phyloP scores from a whole-genome alignment of 2,329 filamentous ascomycete genomes.

The Colletotrichum ledebouriae region DNA sequence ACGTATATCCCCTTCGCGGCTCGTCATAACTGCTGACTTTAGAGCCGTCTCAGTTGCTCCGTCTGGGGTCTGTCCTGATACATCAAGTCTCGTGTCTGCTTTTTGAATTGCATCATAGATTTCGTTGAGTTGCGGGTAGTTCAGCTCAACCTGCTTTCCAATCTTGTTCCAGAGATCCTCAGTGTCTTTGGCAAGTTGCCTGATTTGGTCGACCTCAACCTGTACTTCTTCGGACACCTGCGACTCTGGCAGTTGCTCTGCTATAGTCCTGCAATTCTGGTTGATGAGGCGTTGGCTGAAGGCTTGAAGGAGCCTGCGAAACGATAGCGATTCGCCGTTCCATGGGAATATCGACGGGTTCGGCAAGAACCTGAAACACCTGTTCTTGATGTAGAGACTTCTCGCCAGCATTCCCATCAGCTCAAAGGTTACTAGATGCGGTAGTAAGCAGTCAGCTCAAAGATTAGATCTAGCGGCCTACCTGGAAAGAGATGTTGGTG shows the following conservation, averaged over 20 bases:
- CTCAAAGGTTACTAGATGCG: slow-evolving; percentile 52
- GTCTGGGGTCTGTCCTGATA: background rate
- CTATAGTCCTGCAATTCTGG: slow-evolving; percentile 43
- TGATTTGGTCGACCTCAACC: no score
- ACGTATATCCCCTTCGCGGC: slow-evolving; percentile 35
- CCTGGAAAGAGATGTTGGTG: slow-evolving; percentile 47
- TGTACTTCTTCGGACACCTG: no score
- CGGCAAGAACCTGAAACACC: slow-evolving; percentile 56
- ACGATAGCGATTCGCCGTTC: slow-evolving; percentile 63
- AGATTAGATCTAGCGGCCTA: slow-evolving; percentile 8
- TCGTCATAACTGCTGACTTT: no score
- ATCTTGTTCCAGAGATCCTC: no score
- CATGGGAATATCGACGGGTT: slow-evolving; percentile 65
- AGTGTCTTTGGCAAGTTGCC: no score
- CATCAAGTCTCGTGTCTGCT: no score
- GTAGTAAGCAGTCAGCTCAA: background rate
- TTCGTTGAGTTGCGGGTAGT: no score
- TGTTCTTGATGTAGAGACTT: slow-evolving; percentile 52
- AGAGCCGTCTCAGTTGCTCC: background rate
- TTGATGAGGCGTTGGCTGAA: slow-evolving; percentile 52
- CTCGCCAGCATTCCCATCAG: slow-evolving; percentile 57
- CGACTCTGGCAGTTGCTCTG: background rate
- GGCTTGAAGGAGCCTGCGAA: slow-evolving; percentile 57
- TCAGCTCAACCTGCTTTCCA: no score
- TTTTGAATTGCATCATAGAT: no score